Percentiles rank a stretch among this genome's conserved stretches.
phyloP scores from a whole-genome alignment of 2,329 filamentous ascomycete species.

The Diaporthe citrichinensis region DNA sequence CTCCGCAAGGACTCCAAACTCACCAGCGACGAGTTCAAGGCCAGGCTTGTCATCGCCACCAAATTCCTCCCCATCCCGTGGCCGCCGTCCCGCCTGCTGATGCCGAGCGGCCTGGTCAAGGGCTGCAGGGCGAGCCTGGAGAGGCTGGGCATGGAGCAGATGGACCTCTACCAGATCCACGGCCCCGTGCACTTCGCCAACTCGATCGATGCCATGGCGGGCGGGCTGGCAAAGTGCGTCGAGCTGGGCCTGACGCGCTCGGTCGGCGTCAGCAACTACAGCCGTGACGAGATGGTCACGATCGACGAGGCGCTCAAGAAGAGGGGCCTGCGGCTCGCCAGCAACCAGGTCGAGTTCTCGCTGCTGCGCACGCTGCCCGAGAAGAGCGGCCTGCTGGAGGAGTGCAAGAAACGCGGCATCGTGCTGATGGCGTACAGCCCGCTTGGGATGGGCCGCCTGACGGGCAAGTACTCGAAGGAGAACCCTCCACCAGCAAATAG shows the following conservation, averaged over 20 bases:
- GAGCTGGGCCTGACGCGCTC: constrained; percentile 56
- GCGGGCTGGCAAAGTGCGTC: constrained; percentile 58
- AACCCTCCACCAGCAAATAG: constrained; percentile 55
- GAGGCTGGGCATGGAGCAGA: constrained; percentile 54
- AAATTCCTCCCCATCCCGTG: constrained; percentile 54
- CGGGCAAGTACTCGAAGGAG: constrained; percentile 55
- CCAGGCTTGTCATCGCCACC: constrained; percentile 56
- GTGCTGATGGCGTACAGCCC: constrained; percentile 59
- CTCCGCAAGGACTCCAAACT: constrained; percentile 45
- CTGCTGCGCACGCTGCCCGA: constrained; percentile 58
- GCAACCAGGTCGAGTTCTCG: constrained; percentile 61
- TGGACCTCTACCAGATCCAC: constrained; percentile 54
- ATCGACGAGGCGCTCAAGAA: constrained; percentile 57
- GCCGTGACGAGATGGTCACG: constrained; percentile 55
- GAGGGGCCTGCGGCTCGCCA: constrained; percentile 55
- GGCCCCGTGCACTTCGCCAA: constrained; percentile 57
- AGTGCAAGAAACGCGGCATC: constrained; percentile 56
- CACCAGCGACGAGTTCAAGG: constrained; percentile 52
- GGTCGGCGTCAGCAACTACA: constrained; percentile 61
- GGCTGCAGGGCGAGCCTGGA: constrained; percentile 55
- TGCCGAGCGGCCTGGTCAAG: constrained; percentile 51
- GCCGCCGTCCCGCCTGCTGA: constrained; percentile 37
- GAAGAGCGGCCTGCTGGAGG: constrained; percentile 54
- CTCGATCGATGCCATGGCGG: constrained; percentile 55
- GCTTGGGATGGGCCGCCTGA: constrained; percentile 56